Percentiles rank a stretch among this genome's conserved stretches.
These are phyloP conservation scores for Pythium aristosporum DNA, from an alignment of 352 stramenopile genomes.

Conservation along the genomic window DNA sequence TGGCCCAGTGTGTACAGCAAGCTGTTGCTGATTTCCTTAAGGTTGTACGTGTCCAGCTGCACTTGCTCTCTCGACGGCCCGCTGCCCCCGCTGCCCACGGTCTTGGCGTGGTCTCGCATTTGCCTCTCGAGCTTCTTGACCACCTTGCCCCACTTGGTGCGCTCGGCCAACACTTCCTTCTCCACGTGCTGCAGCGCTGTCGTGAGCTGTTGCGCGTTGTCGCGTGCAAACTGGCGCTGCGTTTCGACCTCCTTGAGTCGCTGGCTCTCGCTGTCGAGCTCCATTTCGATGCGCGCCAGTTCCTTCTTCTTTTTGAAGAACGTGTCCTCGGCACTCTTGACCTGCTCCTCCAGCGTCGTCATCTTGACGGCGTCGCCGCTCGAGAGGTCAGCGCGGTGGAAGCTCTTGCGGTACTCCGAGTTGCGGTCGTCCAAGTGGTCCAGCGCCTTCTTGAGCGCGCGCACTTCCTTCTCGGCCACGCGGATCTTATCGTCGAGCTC, in stretches of 20 bases:
- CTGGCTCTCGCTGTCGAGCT: slow-evolving; percentile 70
- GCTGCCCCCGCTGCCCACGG: slow-evolving; percentile 26
- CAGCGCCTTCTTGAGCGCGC: slow-evolving; percentile 92
- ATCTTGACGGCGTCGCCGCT: slow-evolving; percentile 87
- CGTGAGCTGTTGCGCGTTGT: slow-evolving; percentile 64
- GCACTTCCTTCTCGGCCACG: slow-evolving; percentile 91
- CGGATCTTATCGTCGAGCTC: slow-evolving; percentile 94
- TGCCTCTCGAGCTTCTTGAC: slow-evolving; percentile 71
- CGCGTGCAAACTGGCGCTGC: slow-evolving; percentile 58
- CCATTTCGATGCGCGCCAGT: slow-evolving; percentile 86
- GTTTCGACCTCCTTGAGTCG: slow-evolving; percentile 69
- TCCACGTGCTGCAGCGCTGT: slow-evolving; percentile 59
- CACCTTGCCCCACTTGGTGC: slow-evolving; percentile 67
- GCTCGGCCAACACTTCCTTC: slow-evolving; percentile 67
- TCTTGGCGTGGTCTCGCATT: slow-evolving; percentile 58
- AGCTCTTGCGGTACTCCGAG: slow-evolving; percentile 93
- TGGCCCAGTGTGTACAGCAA: slow-evolving; percentile 92
- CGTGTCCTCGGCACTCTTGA: slow-evolving; percentile 80
- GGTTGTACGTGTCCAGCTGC: slow-evolving; percentile 68
- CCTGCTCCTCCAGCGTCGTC: slow-evolving; percentile 83
- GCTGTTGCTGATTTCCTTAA: slow-evolving; percentile 82
- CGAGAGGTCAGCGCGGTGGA: slow-evolving; percentile 88
- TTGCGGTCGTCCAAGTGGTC: slow-evolving; percentile 92
- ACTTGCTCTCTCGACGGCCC: slow-evolving; percentile 73
- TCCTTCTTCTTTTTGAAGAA: slow-evolving; percentile 96